These are phyloP conservation scores for Metschnikowia lochheadii DNA, from an alignment of 805 yeast species.

Conservation along the genomic window DNA sequence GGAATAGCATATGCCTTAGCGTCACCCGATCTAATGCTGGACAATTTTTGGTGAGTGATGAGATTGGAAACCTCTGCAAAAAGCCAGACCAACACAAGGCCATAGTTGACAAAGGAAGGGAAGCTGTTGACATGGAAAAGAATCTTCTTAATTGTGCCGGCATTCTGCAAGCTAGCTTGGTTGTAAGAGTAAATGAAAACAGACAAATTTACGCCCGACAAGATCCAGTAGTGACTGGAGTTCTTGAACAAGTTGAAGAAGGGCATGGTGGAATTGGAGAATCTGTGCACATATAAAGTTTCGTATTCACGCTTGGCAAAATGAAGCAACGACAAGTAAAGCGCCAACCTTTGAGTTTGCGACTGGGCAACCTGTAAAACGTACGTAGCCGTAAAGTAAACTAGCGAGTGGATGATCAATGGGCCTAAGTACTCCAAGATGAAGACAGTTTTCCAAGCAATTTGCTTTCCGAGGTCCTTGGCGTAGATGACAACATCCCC, in stretches of 20 bases:
- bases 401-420: constrained; percentile 67
- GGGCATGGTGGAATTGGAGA: constrained; percentile 93
- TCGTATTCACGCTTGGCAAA: constrained; percentile 86
- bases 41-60: constrained; percentile 64
- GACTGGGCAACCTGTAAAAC: constrained; percentile 26
- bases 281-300: constrained; percentile 77
- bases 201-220: constrained; percentile 64
- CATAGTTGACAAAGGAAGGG: constrained; percentile 24
- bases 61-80: constrained; percentile 71
- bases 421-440: constrained; percentile 89
- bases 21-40: constrained; percentile 52
- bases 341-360: constrained; percentile 51
- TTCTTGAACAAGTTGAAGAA: constrained; percentile 81
- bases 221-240: constrained; percentile 87
- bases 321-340: constrained; percentile 61
- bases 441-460: constrained; percentile 89
- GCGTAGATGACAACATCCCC: constrained; percentile 48
- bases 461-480: constrained; percentile 91
- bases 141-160: constrained; percentile 22
- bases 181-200: constrained; percentile 41
- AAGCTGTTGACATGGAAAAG: constrained; percentile 46
- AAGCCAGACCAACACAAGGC: constrained; percentile 44
- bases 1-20: constrained; percentile 62
- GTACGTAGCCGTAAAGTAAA: constrained; percentile 40
- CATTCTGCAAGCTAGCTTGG: constrained; percentile 11